phyloP scores from a whole-genome alignment of 2,329 filamentous ascomycete genomes.

The Calonectria henricotiae region DNA sequence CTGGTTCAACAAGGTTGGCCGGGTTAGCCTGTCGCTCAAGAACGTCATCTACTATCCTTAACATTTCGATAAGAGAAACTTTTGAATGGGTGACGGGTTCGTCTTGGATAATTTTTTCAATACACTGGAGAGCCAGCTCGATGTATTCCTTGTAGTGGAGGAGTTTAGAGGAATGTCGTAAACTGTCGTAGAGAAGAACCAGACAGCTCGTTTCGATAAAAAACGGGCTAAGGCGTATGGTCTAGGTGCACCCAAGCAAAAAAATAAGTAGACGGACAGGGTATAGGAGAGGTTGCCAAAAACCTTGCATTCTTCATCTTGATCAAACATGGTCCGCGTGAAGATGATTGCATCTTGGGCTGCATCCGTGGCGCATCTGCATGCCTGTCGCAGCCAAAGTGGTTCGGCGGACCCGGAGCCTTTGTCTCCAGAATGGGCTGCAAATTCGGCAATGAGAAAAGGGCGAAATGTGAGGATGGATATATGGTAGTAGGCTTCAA shows the following conservation, averaged over 20 bases:
- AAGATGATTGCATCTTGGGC: not conserved
- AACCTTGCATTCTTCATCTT: conserved; percentile 15
- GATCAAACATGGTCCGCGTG: conserved; percentile 6
- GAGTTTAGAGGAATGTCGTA: conserved; percentile 4
- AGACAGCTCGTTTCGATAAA: conserved; percentile 4
- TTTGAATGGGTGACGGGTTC: not conserved
- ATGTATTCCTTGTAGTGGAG: conserved; percentile 2
- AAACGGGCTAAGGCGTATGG: not conserved
- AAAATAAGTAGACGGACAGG: not conserved
- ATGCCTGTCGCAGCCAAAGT: not conserved
- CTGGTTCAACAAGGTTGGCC: not conserved
- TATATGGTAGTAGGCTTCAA: not conserved
- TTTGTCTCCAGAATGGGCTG: not conserved
- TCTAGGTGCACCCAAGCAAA: not conserved
- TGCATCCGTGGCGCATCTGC: conserved; percentile 3
- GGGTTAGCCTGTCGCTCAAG: not conserved
- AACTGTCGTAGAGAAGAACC: conserved; percentile 1
- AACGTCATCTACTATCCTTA: not conserved
- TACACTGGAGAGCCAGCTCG: not conserved
- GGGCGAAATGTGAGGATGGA: not conserved
- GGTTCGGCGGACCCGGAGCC: not conserved
- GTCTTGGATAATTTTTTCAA: not conserved
- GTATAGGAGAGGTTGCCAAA: not conserved
- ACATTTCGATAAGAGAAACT: not conserved
- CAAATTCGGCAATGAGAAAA: conserved; percentile 13